A percentile compares a stretch with the other conserved stretches of the same genome.
These are phyloP conservation scores for Saprolegnia parasitica DNA, from an alignment of 352 stramenopile species.

Conservation along the genomic window DNA sequence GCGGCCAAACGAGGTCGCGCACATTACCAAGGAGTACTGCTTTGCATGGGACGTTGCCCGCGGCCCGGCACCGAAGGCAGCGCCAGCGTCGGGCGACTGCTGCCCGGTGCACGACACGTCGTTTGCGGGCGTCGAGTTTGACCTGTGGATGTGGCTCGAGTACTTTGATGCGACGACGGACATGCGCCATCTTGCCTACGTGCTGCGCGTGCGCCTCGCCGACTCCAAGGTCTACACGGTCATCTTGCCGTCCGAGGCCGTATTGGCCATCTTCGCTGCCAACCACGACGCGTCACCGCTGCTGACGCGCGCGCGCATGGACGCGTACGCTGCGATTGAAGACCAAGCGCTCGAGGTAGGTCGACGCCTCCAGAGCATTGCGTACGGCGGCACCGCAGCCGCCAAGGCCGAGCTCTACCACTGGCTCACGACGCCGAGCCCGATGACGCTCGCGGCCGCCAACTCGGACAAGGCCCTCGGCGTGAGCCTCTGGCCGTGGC, in stretches of 20 bases:
- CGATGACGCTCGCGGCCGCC: constrained; percentile 36
- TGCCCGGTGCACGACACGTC: not conserved
- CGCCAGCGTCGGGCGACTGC: not conserved
- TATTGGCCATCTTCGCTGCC: constrained; percentile 31
- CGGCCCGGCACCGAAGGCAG: not conserved
- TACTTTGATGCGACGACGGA: constrained; percentile 51
- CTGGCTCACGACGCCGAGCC: constrained; percentile 51
- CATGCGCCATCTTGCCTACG: constrained; percentile 61
- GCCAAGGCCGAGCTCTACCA: constrained; percentile 52
- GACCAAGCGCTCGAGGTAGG: constrained; percentile 49
- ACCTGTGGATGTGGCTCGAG: constrained; percentile 65
- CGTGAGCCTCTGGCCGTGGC: constrained; percentile 47
- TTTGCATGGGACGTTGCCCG: constrained; percentile 13
- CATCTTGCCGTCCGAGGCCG: constrained; percentile 30
- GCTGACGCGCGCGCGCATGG: constrained; percentile 50
- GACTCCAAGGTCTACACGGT: constrained; percentile 27
- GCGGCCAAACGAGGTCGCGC: constrained; percentile 27
- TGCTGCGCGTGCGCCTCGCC: constrained; percentile 43
- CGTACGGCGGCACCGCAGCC: constrained; percentile 30
- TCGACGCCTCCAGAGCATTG: constrained; percentile 33
- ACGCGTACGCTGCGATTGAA: constrained; percentile 61
- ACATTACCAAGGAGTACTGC: constrained; percentile 27
- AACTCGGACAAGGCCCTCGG: constrained; percentile 51
- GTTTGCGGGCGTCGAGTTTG: constrained; percentile 37
- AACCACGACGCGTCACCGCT: not conserved